Base-by-base conservation (phyloP, 768 basidiomycete species). In the Rhodotorula taiwanensis region DNA sequence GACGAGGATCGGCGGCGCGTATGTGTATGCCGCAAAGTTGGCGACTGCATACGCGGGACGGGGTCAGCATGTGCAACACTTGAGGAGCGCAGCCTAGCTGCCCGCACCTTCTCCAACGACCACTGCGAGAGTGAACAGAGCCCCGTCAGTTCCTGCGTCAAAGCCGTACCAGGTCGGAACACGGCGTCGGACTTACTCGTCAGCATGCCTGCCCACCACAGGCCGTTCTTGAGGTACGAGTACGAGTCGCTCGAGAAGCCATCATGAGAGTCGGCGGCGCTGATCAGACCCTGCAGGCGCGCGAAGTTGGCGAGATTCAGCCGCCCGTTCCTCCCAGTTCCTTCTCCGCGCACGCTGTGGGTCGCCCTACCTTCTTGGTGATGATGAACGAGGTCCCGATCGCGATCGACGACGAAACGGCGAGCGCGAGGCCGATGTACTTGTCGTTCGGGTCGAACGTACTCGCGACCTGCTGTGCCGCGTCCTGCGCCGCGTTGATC, bases 351-450 rank as follows among this genome's bases (percentile, higher is more conserved):
- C 11, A 44, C 13, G 7, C 20, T 7, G 13, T 11, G 20, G 52
- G 51, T 31, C 77, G 69, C 54, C n/a, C n/a, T n/a, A 88, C 94
- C 86, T 95, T 98, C 83, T 99, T 99, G 23, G 94, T 99, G 75
- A 99, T 94, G 74, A 99, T 95, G 76, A 92, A 95, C 76, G 91
- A 94, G 43, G 87, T 88, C 53, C 95, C 94, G 70, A 98, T 98
- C 62, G 87, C 85, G 30, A 88, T 73, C 18, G 88, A 87, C 70
- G 89, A 83, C 25, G 85, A 84, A 52, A 98, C 77, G 56, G 95
- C 93, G 58, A 99, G 83, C 30, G 83, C 82, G 55, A 99, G 82
- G 36, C 95, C 95, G 52, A 97, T 89, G 75, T 91, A 94, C 79
- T 92, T 95, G 79, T 95, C 94, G 11, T 58, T 58, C 3, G 63